Percentiles rank a stretch among this genome's conserved stretches.
These are phyloP conservation scores for Erodium maritimum DNA, from an alignment of 345 rosid species.

Conservation along the genomic window DNA sequence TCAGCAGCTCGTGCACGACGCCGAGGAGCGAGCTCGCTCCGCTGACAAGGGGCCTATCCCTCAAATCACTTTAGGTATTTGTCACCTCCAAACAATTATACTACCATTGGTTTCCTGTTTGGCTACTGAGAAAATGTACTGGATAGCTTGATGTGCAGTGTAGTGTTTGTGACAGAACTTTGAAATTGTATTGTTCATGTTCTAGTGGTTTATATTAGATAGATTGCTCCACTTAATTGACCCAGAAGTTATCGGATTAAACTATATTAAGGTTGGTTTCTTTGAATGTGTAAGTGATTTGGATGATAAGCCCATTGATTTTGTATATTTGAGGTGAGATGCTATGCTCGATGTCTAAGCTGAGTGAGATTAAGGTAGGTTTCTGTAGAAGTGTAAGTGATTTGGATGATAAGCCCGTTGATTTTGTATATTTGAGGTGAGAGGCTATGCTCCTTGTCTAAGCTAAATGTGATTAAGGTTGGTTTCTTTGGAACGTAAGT, in stretches of 20 bases:
- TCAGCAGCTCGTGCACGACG: constrained; percentile 59
- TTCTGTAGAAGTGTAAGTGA: too few relatives aligned
- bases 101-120: neutral
- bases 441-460: too few relatives aligned
- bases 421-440: too few relatives aligned
- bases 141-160: neutral
- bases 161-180: neutral
- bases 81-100: neutral
- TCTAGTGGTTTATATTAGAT: neutral
- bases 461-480: too few relatives aligned
- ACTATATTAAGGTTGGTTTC: neutral
- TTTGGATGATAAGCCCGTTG: too few relatives aligned
- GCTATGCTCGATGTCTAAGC: neutral
- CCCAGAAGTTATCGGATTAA: neutral
- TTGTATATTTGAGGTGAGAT: too few relatives aligned
- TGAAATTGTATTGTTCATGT: neutral
- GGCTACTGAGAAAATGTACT: neutral
- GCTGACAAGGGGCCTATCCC: constrained; percentile 57
- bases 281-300: neutral
- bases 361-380: too few relatives aligned
- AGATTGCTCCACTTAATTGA: neutral
- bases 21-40: constrained; percentile 66
- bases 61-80: constrained; percentile 53
- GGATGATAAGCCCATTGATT: neutral
- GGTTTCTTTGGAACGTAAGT: too few relatives aligned